Base-by-base conservation (phyloP, 768 basidiomycete genomes). In the Pleurotus pulmonarius region DNA sequence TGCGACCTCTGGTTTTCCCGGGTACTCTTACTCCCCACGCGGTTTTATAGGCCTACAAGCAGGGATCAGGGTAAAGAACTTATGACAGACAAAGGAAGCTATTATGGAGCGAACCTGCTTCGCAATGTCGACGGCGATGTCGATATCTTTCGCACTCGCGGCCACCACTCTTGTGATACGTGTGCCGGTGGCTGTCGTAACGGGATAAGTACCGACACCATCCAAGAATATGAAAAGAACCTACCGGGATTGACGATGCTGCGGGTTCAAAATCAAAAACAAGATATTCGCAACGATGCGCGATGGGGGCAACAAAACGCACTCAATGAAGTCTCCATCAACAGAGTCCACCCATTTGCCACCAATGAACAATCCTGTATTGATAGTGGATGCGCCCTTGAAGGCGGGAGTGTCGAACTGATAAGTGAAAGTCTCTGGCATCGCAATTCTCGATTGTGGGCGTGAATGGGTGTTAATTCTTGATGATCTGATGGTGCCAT, bases 61-160 rank as follows among this genome's bases (percentile, higher is more conserved):
- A 37, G 29, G 29, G 25, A 11, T 18, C 37, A 38, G 18, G 15
- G 15, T n/a, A 4, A 8, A 12, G 24, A 2, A 4, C 8, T 77
- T 81, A 57, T 82, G 12, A 44, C n/a, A 12, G 13, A 77, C 0
- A 22, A 29, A 48, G n/a, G 34, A 13, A 25, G 26, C n/a, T 3
- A 4, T 46, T n/a, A 37, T 13, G 16, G 38, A 26, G 11, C 55
- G 45, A 45, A 66, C 85, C 65, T 77, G 77, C 57, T 79, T 79
- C 0, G 89, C 89, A 40, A 79, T 86, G 3, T 75, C 70, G 56
- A 93, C 92, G 0, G 92, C 92, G 46, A 68, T 63, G 67, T 95
- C 88, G 59, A 96, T 83, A 65, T 95, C 93, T 59, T 83, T 78
- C 7, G 76, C 56, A 1, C 83, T 82, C 25, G 78, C 92, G 65